Conservation (phyloP, 2,329 filamentous ascomycete genomes). For the Ophiocordyceps polyrhachis-furcata region DNA sequence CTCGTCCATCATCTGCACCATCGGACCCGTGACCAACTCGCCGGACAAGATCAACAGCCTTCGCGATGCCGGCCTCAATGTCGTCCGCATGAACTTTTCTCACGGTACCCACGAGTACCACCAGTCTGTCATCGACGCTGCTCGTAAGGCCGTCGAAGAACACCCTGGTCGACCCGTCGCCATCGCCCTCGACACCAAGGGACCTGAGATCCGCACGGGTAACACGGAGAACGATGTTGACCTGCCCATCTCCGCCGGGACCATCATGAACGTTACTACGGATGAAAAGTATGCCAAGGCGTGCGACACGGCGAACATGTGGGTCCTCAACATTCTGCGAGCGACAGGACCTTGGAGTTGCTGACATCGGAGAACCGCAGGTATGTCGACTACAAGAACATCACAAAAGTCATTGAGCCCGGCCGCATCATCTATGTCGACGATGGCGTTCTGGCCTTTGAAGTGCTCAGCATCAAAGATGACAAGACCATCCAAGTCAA, state of each 20-base stretch:
- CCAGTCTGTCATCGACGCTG: conserved; percentile 94
- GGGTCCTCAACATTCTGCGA: conserved; percentile 16
- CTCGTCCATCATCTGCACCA: conserved; percentile 97
- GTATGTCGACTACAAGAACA: conserved; percentile 99
- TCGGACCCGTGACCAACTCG: conserved; percentile 98
- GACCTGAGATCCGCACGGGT: conserved; percentile 42
- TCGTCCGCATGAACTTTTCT: conserved; percentile 99
- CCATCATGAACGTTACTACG: conserved; percentile 87
- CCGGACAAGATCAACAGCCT: conserved; percentile 93
- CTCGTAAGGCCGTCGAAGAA: conserved; percentile 64
- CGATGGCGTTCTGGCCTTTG: conserved; percentile 91
- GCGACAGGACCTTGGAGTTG: background rate
- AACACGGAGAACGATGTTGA: conserved; percentile 73
- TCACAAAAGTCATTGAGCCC: conserved; percentile 86
- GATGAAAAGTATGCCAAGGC: conserved; percentile 77
- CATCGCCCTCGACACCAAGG: conserved; percentile 71
- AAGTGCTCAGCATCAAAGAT: conserved; percentile 75
- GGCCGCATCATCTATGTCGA: conserved; percentile 97
- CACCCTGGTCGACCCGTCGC: conserved; percentile 74
- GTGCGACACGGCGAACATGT: conserved; percentile 89
- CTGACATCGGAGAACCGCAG: conserved; percentile 20
- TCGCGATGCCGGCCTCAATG: conserved; percentile 79
- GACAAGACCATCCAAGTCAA: conserved; percentile 73
- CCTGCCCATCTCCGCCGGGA: conserved; percentile 66
- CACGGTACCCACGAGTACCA: conserved; percentile 72